Base-by-base conservation (phyloP, 495 filamentous ascomycete genomes). In the Paragyromitra xinjiangensis region DNA sequence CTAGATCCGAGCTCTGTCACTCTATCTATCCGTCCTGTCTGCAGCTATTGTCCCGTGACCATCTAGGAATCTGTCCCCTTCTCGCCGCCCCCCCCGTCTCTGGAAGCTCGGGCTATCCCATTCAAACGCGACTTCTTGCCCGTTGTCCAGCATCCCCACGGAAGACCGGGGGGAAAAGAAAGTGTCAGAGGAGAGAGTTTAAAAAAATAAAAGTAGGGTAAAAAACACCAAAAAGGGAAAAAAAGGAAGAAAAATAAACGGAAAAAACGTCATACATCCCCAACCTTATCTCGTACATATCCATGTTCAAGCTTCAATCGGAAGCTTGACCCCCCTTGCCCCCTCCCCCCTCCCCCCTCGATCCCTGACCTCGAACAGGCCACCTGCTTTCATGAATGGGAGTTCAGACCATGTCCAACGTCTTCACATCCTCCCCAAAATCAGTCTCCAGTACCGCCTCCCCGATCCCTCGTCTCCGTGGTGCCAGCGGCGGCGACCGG, bases 351-450 rank as follows among this genome's bases (percentile, higher is more conserved):
- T 19, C 12, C 55, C 44, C 16, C 68, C 44, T 3, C 4, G 4
- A 34, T 34, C 29, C 29, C 29, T 40, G 14, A 22, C 59, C 37
- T 59, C 37, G 37, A 75, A 66, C 59, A 68, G 62, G 78, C 67
- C 61, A 34, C 67, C 69, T 68, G 79, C 73, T 71, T 65, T 37
- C 59, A 63, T 63, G 59, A 63, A 78, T 82, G 78, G 80, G 78
- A 80, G 69, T 69, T 26, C 65, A 73, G 59, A 74, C 69, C 78
- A 83, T 81, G 80, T 82, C 80, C 69, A 82, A 83, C 78, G 80
- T 80, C 70, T 75, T 79, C 45, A 82, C 80, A 19, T 71, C 82
- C 56, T 78, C 78, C 51, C 80, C 78, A 26, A 81, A 81, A 70
- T 59, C 66, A 8, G 53, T 83, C 61, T 77, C 70, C 19, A 69